Evolutionary conservation across 192 early-diverging fungal species (phyloP), one percentile per base, ranked within the genome.

Genomic region (Umbelopsis sp.): DNA sequence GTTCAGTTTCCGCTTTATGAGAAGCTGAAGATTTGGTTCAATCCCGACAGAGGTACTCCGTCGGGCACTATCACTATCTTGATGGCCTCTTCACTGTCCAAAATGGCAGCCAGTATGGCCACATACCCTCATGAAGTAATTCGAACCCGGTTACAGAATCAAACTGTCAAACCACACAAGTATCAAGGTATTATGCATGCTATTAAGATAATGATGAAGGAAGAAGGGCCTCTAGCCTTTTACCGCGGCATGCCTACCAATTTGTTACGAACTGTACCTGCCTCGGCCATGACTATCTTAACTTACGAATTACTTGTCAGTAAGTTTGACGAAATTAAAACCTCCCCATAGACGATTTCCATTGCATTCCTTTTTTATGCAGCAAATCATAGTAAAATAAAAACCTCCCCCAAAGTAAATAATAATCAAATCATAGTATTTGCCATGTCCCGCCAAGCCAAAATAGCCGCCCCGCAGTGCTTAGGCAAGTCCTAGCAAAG

Each of bases 111-210:
- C 7, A 90, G 89, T 67, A 83, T 88, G 27, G 89, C 88, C 7
- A 97, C 97, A 16, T 99, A 99, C 71, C 97, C 97, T 22, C 97
- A 99, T 74, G 97, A 99, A 81, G 92, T 93, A 46, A 90, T 98
- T 58, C 86, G 97, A 64, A 98, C 97, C 10, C 86, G 97, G 53
- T 82, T 98, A 69, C 96, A 98, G 75, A 96, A 94, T 55, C 95
- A 97, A 77, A 72, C 84, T 13, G 76, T 71, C n/a, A 74, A 82
- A 49, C 89, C 90, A 58, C 85, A 74, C 80, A 91, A 91, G 71
- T 98, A 98, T 80, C 78, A 79, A 1, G 95, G 95, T n/a, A 87
- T 98, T 45, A 51, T 90, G 5, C 94, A 98, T 66, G 89, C 93
- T 15, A 83, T 88, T 33, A 77, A 78, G 53, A 78, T 92, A 22